Evolutionary conservation across 2,329 filamentous ascomycete genomes (phyloP).

Genomic region (Verticillium zaregamsianum): DNA sequence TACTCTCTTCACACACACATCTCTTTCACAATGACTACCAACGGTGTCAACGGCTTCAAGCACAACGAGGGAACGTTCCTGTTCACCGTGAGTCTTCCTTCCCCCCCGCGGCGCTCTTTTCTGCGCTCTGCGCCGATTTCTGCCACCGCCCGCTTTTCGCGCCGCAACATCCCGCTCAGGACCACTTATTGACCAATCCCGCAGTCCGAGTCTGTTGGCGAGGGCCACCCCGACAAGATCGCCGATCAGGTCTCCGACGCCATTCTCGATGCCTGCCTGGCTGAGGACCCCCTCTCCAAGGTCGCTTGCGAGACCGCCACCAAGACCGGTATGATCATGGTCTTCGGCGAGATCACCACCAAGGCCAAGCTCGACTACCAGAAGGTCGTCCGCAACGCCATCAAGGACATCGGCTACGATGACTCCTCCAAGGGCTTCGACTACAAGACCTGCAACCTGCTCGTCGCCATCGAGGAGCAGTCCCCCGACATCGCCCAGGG

Average conservation of each 20-base stretch:
- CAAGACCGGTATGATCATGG: constrained; percentile 99
- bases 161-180: constrained; percentile 7
- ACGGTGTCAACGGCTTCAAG: constrained; percentile 38
- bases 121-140: background rate
- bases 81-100: constrained; percentile 60
- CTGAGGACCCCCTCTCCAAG: constrained; percentile 95
- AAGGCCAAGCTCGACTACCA: constrained; percentile 96
- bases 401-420: constrained; percentile 99
- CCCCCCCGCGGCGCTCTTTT: constrained; percentile 1
- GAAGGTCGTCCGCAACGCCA: constrained; percentile 87
- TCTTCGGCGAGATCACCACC: constrained; percentile 98
- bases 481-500: constrained; percentile 98
- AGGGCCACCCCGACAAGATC: constrained; percentile 95
- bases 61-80: constrained; percentile 70
- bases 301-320: constrained; percentile 98
- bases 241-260: constrained; percentile 98
- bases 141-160: background rate
- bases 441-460: constrained; percentile 99
- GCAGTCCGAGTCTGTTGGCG: constrained; percentile 83
- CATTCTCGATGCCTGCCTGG: constrained; percentile 95
- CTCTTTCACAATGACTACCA: constrained; percentile 54
- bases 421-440: constrained; percentile 97
- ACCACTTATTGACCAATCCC: background rate
- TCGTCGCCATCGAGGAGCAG: constrained; percentile 99
- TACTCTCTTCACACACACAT: background rate